Conservation (phyloP, 2,329 filamentous ascomycete genomes). For the Parascedosporium putredinis region DNA sequence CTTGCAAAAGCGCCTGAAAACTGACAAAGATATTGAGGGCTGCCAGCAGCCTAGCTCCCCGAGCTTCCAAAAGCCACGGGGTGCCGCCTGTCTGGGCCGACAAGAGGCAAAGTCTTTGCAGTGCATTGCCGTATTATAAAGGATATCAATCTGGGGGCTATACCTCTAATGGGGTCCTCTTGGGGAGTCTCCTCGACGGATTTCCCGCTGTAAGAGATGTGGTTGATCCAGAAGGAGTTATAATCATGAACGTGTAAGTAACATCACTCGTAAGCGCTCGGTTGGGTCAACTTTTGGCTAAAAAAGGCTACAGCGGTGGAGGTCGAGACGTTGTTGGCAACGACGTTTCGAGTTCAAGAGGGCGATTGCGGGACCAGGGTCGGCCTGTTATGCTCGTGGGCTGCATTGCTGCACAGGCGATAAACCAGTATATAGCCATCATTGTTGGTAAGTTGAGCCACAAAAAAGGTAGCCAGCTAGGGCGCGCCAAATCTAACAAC, state of each 20-base stretch:
- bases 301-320: constrained; percentile 13
- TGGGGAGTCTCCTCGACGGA: constrained; percentile 49
- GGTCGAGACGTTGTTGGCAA: constrained; percentile 5
- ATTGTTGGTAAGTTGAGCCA: constrained; percentile 30
- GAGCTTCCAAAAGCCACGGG: neutral
- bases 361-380: constrained; percentile 14
- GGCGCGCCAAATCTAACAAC: constrained; percentile 13
- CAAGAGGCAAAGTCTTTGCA: constrained; percentile 48
- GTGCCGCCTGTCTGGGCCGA: constrained; percentile 41
- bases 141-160: constrained; percentile 52
- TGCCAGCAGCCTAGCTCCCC: neutral
- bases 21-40: neutral
- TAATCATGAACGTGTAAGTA: constrained; percentile 53
- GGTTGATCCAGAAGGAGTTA: constrained; percentile 11
- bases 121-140: constrained; percentile 52
- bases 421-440: constrained; percentile 25
- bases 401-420: constrained; percentile 45
- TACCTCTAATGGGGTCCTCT: constrained; percentile 33
- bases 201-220: constrained; percentile 43
- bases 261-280: no score
- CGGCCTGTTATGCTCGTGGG: neutral
- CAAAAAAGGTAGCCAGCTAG: neutral
- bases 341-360: constrained; percentile 8
- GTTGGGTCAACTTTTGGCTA: neutral
- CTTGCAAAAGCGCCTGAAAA: neutral